Base-by-base conservation (phyloP, 1,284 basidiomycete genomes). In the Leccinum angustisporum region DNA sequence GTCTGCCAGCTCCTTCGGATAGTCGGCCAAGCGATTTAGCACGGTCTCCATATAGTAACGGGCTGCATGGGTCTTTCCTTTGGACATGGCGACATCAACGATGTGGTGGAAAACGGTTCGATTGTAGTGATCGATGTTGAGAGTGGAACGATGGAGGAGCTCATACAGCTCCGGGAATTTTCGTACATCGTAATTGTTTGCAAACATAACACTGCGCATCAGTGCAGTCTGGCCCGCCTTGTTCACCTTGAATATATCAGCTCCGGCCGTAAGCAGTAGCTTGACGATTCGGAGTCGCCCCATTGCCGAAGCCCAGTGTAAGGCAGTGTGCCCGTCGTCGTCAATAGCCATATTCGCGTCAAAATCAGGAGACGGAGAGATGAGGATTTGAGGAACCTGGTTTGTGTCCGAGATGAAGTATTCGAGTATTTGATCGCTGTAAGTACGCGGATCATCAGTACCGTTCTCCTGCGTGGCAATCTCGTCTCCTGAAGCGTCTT, bases 231-330 rank as follows among this genome's bases (percentile, higher is more conserved):
- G 97, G 30, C 97, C 97, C 27, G 94, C 88, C 74, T 92, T 92
- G 81, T 99, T 99, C 68, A 97, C 95, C 68, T 94, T 91, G 82
- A 98, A 99, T 67, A 98, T 95, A 75, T 98, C 95, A 11, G 97
- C 97, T 31, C 97, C 96, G 2, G 96, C 93, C 0, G 94, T 92
- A 33, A 99, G 83, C 5, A 99, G 83, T 5, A 99, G 83, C 76
- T 98, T 99, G 69, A 99, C 95, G 65, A 99, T 93, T 50, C 97
- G 90, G 61, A 98, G 91, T 57, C 97, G 91, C 34, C 97, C 97
- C 97, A 99, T 99, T 10, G 97, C 97, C 69, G 95, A 97, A 2
- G 97, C 97, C 97, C 97, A 99, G 74, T 99, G 97, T 18, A 99
- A 78, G 21, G 97, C 90, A 0, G 97, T 98, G 76, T 99, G 97